These are phyloP conservation scores for Tolypocladium guangdongense DNA, from an alignment of 2,329 filamentous ascomycete genomes.

Conservation along the genomic window DNA sequence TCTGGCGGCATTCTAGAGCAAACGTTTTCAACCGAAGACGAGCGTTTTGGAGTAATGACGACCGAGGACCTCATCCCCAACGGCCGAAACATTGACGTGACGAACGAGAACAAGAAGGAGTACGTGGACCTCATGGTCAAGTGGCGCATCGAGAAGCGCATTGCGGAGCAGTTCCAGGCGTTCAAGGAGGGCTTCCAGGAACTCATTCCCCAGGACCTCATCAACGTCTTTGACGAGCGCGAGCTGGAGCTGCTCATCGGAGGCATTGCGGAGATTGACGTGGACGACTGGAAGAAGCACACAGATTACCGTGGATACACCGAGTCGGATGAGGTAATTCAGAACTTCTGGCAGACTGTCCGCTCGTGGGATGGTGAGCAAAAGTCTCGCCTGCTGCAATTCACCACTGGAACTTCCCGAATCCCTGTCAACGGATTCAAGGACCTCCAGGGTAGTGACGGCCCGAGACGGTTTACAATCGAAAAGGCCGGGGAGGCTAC, in stretches of 20 bases:
- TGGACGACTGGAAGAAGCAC: constrained; percentile 99
- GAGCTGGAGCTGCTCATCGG: constrained; percentile 94
- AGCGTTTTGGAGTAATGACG: constrained; percentile 88
- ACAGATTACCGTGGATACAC: constrained; percentile 98
- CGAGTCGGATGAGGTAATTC: constrained; percentile 91
- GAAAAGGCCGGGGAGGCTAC: constrained; percentile 89
- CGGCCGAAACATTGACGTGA: constrained; percentile 87
- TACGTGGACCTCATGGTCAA: constrained; percentile 98
- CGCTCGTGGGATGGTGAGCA: constrained; percentile 96
- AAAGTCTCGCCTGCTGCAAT: constrained; percentile 91
- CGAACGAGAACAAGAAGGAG: constrained; percentile 97
- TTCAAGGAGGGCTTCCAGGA: constrained; percentile 98
- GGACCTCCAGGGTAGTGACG: constrained; percentile 93
- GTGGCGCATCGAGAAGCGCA: constrained; percentile 98
- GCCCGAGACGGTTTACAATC: constrained; percentile 90
- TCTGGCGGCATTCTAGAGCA: constrained; percentile 83
- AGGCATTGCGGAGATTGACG: constrained; percentile 98
- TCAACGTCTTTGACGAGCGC: constrained; percentile 97
- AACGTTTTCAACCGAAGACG: constrained; percentile 94
- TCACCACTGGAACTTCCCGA: constrained; percentile 92
- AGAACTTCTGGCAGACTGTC: constrained; percentile 98
- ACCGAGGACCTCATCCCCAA: constrained; percentile 89
- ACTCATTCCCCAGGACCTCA: constrained; percentile 87
- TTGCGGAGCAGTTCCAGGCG: constrained; percentile 95
- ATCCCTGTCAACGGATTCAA: constrained; percentile 99